phyloP scores from a whole-genome alignment of 331 rosid species.

The Ulmus americana region DNA sequence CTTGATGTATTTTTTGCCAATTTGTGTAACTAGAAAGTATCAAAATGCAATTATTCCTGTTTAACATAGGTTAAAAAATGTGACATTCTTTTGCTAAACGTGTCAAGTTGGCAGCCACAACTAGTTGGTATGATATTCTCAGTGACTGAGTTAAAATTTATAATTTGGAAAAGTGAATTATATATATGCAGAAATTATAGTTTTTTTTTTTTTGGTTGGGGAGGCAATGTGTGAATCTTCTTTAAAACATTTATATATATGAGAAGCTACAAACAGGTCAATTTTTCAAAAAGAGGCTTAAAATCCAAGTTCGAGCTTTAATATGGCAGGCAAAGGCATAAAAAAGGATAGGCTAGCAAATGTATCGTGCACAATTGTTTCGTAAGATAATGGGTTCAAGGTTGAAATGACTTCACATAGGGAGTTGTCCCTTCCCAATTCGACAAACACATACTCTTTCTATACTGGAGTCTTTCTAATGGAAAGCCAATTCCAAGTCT shows the following conservation, averaged over 20 bases:
- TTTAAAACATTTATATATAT: background rate
- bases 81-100: background rate
- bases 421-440: constrained; percentile 4
- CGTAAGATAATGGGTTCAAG: background rate
- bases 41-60: too few relatives aligned
- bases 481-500: background rate
- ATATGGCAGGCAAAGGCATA: constrained; percentile 9
- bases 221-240: background rate
- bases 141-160: background rate
- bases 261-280: background rate
- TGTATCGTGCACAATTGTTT: background rate
- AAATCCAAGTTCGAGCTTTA: background rate
- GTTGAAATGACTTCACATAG: constrained; percentile 21
- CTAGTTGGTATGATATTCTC: background rate
- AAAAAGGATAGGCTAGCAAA: background rate
- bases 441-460: background rate
- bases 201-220: too few relatives aligned
- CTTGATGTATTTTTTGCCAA: too few relatives aligned
- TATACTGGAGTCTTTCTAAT: background rate
- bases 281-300: background rate
- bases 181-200: background rate
- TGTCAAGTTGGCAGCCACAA: background rate
- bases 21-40: too few relatives aligned
- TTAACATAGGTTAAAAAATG: background rate
- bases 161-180: background rate